Evolutionary conservation across 345 rosid species (phyloP).

Genomic region (Syzygium oleosum): DNA sequence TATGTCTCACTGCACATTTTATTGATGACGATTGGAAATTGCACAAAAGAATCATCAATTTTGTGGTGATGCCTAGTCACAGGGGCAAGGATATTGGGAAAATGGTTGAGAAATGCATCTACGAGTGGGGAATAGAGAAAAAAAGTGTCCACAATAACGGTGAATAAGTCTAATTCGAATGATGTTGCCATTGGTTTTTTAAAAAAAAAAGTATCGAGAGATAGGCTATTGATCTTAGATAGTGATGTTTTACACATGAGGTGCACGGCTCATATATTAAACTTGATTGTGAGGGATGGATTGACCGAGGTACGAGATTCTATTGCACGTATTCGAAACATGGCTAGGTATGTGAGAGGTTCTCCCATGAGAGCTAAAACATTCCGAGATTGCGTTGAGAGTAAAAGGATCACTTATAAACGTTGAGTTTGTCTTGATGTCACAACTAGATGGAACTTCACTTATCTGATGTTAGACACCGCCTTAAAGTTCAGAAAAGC

Average conservation of each 20-base stretch:
- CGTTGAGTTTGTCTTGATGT: background rate
- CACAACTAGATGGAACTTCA: accelerated
- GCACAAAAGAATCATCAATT: background rate
- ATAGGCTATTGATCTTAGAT: background rate
- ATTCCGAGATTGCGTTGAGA: accelerated
- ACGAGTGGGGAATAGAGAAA: background rate
- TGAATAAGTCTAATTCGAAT: background rate
- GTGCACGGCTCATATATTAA: background rate
- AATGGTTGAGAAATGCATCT: background rate
- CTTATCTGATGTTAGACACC: background rate
- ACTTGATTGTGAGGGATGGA: background rate
- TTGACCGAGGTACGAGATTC: accelerated
- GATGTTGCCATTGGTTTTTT: accelerated
- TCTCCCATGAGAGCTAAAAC: background rate
- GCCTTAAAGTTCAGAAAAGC: background rate
- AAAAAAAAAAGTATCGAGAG: background rate
- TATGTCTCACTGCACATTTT: background rate
- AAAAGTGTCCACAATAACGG: accelerated
- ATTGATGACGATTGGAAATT: background rate
- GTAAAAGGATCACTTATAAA: background rate
- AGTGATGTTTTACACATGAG: background rate
- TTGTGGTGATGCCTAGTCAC: background rate
- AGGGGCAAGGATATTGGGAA: background rate
- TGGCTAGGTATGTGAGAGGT: background rate
- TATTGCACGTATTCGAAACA: accelerated